These are phyloP conservation scores for Tolypocladium tropicale DNA, from an alignment of 2,329 filamentous ascomycete genomes.

Conservation along the genomic window DNA sequence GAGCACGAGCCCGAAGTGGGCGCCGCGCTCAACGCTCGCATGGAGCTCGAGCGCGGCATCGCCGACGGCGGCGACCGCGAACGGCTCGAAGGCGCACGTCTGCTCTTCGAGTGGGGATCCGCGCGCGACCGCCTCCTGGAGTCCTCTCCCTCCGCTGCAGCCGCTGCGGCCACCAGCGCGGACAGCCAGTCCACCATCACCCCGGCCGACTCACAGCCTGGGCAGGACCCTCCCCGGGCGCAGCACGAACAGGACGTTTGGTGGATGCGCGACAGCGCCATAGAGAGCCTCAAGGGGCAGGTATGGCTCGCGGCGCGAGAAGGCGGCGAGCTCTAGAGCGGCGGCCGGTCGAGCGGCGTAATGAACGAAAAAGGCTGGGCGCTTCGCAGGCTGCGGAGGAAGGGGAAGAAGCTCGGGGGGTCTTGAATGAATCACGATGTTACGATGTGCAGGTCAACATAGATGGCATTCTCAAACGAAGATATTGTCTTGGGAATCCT, in stretches of 20 bases:
- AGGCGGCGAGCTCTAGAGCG: conserved; percentile 15
- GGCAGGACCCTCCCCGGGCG: conserved; percentile 5
- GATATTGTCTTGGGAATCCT: too few species aligned
- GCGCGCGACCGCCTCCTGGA: conserved; percentile 26
- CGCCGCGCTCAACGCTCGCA: conserved; percentile 57
- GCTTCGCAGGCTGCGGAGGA: not conserved
- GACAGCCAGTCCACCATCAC: conserved; percentile 26
- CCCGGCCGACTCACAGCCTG: conserved; percentile 4
- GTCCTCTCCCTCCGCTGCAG: conserved; percentile 4
- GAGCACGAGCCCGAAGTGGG: conserved; percentile 36
- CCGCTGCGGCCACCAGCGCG: conserved; percentile 5
- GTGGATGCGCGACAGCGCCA: conserved; percentile 45
- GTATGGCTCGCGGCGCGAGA: conserved; percentile 40
- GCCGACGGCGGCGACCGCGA: conserved; percentile 28
- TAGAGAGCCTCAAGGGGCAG: conserved; percentile 44
- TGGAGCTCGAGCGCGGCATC: conserved; percentile 50
- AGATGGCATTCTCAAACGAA: not conserved
- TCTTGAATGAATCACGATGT: conserved; percentile 9
- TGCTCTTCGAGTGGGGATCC: conserved; percentile 48
- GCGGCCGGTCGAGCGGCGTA: not conserved
- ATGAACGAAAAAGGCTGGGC: not conserved
- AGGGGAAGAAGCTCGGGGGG: conserved; percentile 1
- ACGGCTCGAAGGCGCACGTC: conserved; percentile 35
- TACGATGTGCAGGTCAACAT: not conserved
- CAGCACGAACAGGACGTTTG: conserved; percentile 26